Conservation (phyloP, 78 protist genomes). For the Emiliania huxleyi region DNA sequence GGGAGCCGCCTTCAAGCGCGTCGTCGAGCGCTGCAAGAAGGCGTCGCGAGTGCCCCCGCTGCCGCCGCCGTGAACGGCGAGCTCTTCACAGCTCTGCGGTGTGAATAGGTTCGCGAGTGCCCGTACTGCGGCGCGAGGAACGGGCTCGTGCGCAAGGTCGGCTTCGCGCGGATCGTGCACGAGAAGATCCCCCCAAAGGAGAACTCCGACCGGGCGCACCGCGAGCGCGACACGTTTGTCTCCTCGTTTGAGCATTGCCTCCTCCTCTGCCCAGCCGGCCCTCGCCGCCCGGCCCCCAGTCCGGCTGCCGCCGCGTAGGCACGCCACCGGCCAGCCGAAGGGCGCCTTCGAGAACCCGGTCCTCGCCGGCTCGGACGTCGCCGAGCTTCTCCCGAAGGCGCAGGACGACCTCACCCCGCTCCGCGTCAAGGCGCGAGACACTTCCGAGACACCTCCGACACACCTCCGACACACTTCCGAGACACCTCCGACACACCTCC, state of each 20-base stretch:
- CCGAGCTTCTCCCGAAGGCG: slow-evolving; percentile 60
- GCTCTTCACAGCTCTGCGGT: no score
- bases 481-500: no score
- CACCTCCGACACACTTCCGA: no score
- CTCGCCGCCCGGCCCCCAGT: no score
- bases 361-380: slow-evolving; percentile 52
- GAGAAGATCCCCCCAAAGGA: slow-evolving; percentile 52
- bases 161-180: slow-evolving; percentile 77
- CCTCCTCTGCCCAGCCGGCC: no score
- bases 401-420: slow-evolving; percentile 86
- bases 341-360: slow-evolving; percentile 52
- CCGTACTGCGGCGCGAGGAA: slow-evolving; percentile 84
- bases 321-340: background rate
- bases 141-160: slow-evolving; percentile 81
- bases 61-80: no score
- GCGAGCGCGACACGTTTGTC: background rate
- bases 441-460: no score
- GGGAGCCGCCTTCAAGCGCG: slow-evolving; percentile 28
- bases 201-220: background rate
- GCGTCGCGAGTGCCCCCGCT: background rate
- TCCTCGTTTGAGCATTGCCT: background rate
- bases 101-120: slow-evolving; percentile 57
- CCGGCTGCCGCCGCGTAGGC: no score
- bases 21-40: slow-evolving; percentile 50
- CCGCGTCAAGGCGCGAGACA: slow-evolving; percentile 52